These are phyloP conservation scores for Myriosclerotinia scirpicola DNA, from an alignment of 2,329 filamentous ascomycete species.

Conservation along the genomic window DNA sequence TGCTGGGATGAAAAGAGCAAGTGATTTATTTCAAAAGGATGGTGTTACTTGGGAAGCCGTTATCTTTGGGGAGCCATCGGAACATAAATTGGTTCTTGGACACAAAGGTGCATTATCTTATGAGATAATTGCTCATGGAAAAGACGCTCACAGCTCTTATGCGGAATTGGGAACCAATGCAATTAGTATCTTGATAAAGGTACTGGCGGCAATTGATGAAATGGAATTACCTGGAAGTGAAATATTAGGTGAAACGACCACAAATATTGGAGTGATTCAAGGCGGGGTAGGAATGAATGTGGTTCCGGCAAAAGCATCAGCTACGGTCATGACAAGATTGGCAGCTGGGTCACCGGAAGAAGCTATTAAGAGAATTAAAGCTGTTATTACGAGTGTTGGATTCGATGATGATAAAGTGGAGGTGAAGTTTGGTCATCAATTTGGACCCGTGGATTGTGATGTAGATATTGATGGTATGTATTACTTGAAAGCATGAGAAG, in stretches of 20 bases:
- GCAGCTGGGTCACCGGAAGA: slow-evolving; percentile 1
- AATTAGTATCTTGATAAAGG: slow-evolving; percentile 73
- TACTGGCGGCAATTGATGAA: slow-evolving; percentile 62
- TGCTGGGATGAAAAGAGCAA: slow-evolving; percentile 70
- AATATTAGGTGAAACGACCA: slow-evolving; percentile 78
- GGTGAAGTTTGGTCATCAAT: slow-evolving; percentile 67
- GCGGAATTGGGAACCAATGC: slow-evolving; percentile 84
- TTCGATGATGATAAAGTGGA: slow-evolving; percentile 44
- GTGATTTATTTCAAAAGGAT: slow-evolving; percentile 42
- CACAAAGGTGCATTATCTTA: slow-evolving; percentile 83
- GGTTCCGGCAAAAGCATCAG: slow-evolving; percentile 58
- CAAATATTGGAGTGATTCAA: slow-evolving; percentile 75
- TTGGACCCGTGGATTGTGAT: slow-evolving; percentile 73
- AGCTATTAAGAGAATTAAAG: slow-evolving; percentile 5
- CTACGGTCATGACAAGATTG: slow-evolving; percentile 8
- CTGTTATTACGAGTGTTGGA: not conserved
- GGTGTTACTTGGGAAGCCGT: slow-evolving; percentile 59
- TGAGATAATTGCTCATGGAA: slow-evolving; percentile 64
- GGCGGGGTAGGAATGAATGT: slow-evolving; percentile 86
- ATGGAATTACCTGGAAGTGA: slow-evolving; percentile 71
- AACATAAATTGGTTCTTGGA: slow-evolving; percentile 80
- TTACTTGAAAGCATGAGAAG: not conserved
- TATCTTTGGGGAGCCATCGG: slow-evolving; percentile 90
- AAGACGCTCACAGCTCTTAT: slow-evolving; percentile 83
- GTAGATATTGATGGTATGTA: slow-evolving; percentile 57